Percentiles rank a stretch among this genome's conserved stretches.
These are phyloP conservation scores for Ceriops tagal DNA, from an alignment of 345 rosid species.

Conservation along the genomic window DNA sequence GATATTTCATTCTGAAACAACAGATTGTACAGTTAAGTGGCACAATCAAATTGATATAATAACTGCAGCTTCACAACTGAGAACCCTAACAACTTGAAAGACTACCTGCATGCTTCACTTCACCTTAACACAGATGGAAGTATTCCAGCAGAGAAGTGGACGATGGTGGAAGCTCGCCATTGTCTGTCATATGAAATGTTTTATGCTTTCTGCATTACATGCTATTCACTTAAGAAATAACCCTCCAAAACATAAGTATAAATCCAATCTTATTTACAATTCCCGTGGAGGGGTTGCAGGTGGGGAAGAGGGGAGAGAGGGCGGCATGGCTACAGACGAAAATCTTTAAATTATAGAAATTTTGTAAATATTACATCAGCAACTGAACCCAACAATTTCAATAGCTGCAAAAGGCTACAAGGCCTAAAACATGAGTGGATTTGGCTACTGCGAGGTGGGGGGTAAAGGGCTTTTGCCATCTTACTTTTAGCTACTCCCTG, in stretches of 20 bases:
- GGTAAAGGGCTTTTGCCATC: constrained; percentile 20
- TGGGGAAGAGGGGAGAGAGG: too few species aligned
- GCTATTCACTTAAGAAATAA: too few species aligned
- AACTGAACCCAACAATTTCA: not conserved
- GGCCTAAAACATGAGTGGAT: constrained; percentile 3
- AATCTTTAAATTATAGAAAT: too few species aligned
- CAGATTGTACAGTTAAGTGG: constrained; percentile 16
- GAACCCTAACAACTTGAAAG: not conserved
- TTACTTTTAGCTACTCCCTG: constrained; percentile 20
- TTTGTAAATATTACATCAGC: constrained; percentile 2
- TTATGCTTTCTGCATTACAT: too few species aligned
- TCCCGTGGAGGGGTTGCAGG: too few species aligned
- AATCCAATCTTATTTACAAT: too few species aligned
- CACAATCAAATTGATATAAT: constrained; percentile 19
- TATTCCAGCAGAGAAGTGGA: too few species aligned
- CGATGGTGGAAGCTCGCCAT: too few species aligned
- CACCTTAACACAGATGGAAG: not conserved
- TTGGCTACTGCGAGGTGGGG: not conserved
- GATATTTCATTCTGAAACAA: constrained; percentile 1
- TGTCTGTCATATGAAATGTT: too few species aligned
- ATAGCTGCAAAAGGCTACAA: constrained; percentile 16
- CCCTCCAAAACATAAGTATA: too few species aligned
- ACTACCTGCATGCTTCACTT: not conserved
- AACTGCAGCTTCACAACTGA: not conserved
- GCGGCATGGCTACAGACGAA: too few species aligned